Evolutionary conservation across 148 eudicot species (phyloP).

Genomic region (Nyssa sinensis): DNA sequence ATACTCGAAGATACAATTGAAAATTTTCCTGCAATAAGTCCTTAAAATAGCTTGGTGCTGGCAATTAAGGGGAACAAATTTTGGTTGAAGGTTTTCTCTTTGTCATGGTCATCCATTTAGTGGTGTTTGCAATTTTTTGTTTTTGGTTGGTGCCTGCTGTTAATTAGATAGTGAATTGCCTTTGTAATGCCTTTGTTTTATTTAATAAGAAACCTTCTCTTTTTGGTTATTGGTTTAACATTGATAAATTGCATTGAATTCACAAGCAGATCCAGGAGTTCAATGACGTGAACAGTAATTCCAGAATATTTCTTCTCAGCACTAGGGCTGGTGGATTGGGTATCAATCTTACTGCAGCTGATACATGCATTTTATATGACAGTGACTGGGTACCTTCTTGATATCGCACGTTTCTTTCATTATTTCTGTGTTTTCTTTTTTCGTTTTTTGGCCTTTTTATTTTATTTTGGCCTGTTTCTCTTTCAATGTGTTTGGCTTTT

Average conservation of each 20-base stretch:
- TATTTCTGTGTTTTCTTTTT: neutral
- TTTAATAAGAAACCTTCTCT: neutral
- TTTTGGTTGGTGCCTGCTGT: neutral
- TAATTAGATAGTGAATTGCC: neutral
- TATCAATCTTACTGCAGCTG: conserved; percentile 96
- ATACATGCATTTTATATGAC: conserved; percentile 96
- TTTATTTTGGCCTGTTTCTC: neutral
- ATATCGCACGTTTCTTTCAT: neutral
- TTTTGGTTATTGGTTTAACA: neutral
- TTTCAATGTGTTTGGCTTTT: neutral
- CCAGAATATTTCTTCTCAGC: conserved; percentile 84
- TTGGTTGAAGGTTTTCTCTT: too few species aligned
- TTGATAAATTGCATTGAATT: neutral
- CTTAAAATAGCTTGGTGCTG: too few species aligned
- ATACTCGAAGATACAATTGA: neutral
- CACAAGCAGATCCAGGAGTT: conserved; percentile 74
- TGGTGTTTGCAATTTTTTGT: neutral
- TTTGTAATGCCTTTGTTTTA: neutral
- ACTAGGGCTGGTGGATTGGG: conserved; percentile 99
- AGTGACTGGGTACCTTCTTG: conserved; percentile 82
- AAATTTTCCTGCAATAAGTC: too few species aligned
- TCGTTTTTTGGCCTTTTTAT: neutral
- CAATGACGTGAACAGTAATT: conserved; percentile 64
- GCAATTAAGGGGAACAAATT: too few species aligned
- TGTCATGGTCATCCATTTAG: too few species aligned